These are phyloP conservation scores for Brassica balearica DNA, from an alignment of 441 rosid genomes.

Conservation along the genomic window DNA sequence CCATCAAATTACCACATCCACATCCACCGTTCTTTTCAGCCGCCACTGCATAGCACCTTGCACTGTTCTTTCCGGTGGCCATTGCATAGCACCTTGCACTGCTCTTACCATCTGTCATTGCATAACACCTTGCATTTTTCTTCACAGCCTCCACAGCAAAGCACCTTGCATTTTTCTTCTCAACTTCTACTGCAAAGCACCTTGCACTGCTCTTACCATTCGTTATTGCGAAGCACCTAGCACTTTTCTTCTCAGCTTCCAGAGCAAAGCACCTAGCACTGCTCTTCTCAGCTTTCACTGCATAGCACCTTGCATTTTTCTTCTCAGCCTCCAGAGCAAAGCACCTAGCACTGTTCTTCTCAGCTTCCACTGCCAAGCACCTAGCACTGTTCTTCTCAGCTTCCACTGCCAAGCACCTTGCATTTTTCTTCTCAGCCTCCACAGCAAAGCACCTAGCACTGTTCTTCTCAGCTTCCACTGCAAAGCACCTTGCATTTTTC, in stretches of 20 bases:
- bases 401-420: not conserved
- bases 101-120: not conserved
- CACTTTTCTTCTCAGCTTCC: not conserved
- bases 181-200: not conserved
- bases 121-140: not conserved
- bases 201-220: no score
- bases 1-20: constrained; percentile 6
- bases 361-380: not conserved
- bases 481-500: not conserved
- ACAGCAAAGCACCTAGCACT: not conserved
- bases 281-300: no score
- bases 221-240: no score
- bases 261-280: not conserved
- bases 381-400: not conserved
- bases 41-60: not conserved
- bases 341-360: not conserved
- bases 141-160: not conserved
- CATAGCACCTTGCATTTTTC: not conserved
- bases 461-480: not conserved
- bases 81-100: not conserved
- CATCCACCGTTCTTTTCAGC: not conserved
- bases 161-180: not conserved
- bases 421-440: not conserved
- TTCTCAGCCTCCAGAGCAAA: not conserved
- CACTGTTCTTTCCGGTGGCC: not conserved